These are phyloP conservation scores for Malus hybrid DNA, from an alignment of 331 rosid genomes.

Conservation along the genomic window DNA sequence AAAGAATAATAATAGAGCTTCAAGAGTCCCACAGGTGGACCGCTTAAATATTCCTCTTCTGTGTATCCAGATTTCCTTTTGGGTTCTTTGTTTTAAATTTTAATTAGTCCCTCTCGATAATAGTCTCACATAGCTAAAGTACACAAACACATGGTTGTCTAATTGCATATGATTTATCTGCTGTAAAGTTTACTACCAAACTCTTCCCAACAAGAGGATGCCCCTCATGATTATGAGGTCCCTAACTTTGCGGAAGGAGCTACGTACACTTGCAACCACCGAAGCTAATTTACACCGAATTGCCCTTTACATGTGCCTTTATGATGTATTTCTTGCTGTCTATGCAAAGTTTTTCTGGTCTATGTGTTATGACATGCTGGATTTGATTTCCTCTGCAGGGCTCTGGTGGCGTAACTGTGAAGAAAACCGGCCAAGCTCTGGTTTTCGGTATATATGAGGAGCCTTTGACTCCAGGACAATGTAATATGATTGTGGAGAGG, in stretches of 20 bases:
- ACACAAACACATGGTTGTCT: constrained; percentile 4
- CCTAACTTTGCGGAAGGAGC: neutral
- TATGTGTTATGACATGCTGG: neutral
- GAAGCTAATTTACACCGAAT: neutral
- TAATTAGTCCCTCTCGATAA: neutral
- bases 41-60: neutral
- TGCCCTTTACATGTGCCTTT: neutral
- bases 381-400: constrained; percentile 25
- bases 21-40: neutral
- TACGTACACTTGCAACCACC: neutral
- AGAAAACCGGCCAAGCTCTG: constrained; percentile 47
- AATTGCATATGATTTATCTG: neutral
- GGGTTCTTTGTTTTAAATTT: neutral
- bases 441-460: constrained; percentile 46
- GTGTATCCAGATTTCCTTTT: neutral
- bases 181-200: neutral
- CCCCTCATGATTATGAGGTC: constrained; percentile 1
- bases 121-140: neutral
- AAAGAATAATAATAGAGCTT: neutral
- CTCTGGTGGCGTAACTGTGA: constrained; percentile 43
- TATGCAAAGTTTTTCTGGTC: neutral
- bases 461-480: constrained; percentile 52
- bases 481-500: constrained; percentile 59
- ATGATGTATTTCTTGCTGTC: neutral
- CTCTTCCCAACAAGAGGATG: constrained; percentile 1